These are phyloP conservation scores for Lactifluus piperatus DNA, from an alignment of 768 basidiomycete genomes.

Conservation along the genomic window DNA sequence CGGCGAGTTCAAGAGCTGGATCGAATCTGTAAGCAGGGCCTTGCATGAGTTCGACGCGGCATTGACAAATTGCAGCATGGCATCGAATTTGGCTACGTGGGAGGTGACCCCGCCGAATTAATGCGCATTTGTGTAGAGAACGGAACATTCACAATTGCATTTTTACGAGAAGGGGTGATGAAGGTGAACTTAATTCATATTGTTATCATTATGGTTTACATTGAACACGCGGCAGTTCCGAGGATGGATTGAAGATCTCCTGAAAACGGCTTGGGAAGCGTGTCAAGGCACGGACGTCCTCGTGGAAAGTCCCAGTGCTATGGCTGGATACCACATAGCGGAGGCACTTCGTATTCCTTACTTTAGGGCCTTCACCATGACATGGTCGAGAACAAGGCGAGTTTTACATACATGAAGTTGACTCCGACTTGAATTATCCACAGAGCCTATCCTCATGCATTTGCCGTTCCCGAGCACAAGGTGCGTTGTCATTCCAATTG, in stretches of 20 bases:
- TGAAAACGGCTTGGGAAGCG: conserved; percentile 92
- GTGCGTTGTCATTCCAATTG: conserved; percentile 29
- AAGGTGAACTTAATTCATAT: conserved; percentile 44
- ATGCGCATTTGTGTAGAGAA: conserved; percentile 99
- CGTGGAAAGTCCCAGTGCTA: conserved; percentile 92
- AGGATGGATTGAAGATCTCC: conserved; percentile 94
- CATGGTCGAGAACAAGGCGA: conserved; percentile 86
- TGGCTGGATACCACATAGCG: conserved; percentile 96
- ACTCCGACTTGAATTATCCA: background rate
- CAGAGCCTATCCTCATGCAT: conserved; percentile 94
- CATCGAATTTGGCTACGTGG: conserved; percentile 92
- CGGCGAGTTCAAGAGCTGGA: conserved; percentile 91
- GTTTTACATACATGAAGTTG: conserved; percentile 20
- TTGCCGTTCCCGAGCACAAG: conserved; percentile 95
- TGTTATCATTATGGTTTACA: background rate
- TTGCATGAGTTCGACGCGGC: too few relatives aligned
- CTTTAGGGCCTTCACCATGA: conserved; percentile 95
- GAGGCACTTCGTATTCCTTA: conserved; percentile 92
- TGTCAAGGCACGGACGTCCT: conserved; percentile 92
- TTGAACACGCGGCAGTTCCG: conserved; percentile 57
- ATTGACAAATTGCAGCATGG: conserved; percentile 52
- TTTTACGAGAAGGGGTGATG: conserved; percentile 80
- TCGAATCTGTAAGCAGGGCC: conserved; percentile 65
- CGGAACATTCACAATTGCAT: conserved; percentile 93
- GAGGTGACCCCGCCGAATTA: conserved; percentile 94